phyloP scores from a whole-genome alignment of 345 rosid genomes.

The Crucihimalaya himalaica region DNA sequence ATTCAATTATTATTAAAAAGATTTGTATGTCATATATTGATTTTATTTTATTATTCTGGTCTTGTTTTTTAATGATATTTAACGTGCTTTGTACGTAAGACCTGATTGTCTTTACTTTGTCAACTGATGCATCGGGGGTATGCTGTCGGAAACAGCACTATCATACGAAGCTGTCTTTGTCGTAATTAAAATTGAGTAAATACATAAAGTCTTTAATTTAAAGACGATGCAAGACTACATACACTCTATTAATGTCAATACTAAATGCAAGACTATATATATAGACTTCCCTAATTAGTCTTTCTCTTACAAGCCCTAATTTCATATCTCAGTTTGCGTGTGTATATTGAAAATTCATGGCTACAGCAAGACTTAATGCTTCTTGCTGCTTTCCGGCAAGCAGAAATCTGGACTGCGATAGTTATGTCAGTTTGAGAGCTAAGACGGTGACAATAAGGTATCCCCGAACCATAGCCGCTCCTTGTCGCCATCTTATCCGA shows the following conservation, averaged over 20 bases:
- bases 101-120: not conserved
- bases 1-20: not conserved
- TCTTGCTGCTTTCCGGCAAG: not conserved
- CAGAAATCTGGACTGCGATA: not conserved
- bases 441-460: not conserved
- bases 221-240: not conserved
- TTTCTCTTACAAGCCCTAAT: not conserved
- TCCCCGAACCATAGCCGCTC: not conserved
- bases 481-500: not conserved
- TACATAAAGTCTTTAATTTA: not conserved
- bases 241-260: not conserved
- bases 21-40: not conserved
- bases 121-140: not conserved
- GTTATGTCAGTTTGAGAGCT: not conserved
- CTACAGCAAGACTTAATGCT: constrained; percentile 1
- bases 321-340: not conserved
- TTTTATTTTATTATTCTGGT: not conserved
- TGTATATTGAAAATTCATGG: not conserved
- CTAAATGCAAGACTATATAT: not conserved
- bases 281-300: not conserved
- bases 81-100: not conserved
- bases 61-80: not conserved
- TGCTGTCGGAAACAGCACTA: not conserved
- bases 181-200: not conserved
- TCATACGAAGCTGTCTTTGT: not conserved